phyloP scores from a whole-genome alignment of 2,329 filamentous ascomycete genomes.

The Simplicillium aogashimaense region DNA sequence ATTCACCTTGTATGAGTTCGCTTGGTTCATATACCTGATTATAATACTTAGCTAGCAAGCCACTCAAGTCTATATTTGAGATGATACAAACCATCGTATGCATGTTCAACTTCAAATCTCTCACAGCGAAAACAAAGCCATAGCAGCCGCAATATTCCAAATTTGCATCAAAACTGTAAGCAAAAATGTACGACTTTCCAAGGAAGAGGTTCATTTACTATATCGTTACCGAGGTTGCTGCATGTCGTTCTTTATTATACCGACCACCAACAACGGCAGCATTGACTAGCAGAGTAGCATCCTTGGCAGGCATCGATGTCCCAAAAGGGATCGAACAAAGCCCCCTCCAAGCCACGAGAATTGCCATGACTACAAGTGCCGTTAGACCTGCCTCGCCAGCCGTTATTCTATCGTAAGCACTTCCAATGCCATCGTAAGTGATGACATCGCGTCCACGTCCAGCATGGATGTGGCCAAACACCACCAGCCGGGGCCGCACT shows the following conservation, averaged over 20 bases:
- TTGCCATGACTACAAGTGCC: neutral
- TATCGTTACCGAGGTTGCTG: neutral
- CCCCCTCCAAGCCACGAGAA: neutral
- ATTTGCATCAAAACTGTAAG: too few relatives aligned
- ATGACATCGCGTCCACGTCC: slow-evolving; percentile 18
- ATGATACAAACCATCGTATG: too few relatives aligned
- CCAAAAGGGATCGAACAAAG: neutral
- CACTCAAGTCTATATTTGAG: too few relatives aligned
- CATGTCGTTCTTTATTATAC: neutral
- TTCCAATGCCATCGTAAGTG: slow-evolving; percentile 15
- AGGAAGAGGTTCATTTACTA: neutral
- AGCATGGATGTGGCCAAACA: slow-evolving; percentile 28
- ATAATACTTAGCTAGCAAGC: too few relatives aligned
- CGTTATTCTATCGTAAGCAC: slow-evolving; percentile 12
- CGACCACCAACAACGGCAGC: neutral
- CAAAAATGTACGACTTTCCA: neutral
- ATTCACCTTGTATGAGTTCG: too few relatives aligned
- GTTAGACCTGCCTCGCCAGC: neutral
- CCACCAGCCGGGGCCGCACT: slow-evolving; percentile 19
- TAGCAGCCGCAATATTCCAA: too few relatives aligned
- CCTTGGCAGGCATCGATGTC: neutral
- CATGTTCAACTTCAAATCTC: too few relatives aligned
- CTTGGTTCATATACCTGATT: too few relatives aligned
- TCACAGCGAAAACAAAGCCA: too few relatives aligned
- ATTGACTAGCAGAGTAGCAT: neutral